Evolutionary conservation across 2,329 filamentous ascomycete genomes (phyloP).

Genomic region (Trichocomaceae sp.): DNA sequence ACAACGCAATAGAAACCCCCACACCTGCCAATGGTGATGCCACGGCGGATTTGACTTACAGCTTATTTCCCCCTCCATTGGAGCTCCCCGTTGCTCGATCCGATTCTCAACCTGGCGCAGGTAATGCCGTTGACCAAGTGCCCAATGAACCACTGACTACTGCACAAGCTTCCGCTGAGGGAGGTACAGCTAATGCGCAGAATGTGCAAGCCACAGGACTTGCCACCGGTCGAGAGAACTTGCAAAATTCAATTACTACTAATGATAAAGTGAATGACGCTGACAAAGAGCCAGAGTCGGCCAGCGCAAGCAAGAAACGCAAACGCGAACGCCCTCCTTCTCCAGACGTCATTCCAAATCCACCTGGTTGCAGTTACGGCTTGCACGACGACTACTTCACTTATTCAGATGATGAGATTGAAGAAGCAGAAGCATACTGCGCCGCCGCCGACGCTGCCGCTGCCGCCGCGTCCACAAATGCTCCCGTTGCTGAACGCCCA

Average conservation of each 20-base stretch:
- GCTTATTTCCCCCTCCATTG: slow-evolving; percentile 4
- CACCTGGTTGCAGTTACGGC: slow-evolving; percentile 35
- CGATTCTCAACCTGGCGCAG: background rate
- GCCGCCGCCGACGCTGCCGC: slow-evolving; percentile 15
- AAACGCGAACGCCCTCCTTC: slow-evolving; percentile 37
- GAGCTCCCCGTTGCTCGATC: background rate
- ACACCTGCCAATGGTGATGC: background rate
- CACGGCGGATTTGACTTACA: slow-evolving; percentile 8
- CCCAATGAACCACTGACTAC: background rate
- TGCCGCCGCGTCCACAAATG: slow-evolving; percentile 11
- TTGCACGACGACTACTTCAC: slow-evolving; percentile 35
- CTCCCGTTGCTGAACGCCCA: slow-evolving; percentile 1
- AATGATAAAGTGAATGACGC: slow-evolving; percentile 1
- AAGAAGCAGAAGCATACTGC: slow-evolving; percentile 9
- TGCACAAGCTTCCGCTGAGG: background rate
- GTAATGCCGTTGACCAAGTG: background rate
- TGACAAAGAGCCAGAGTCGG: slow-evolving; percentile 9
- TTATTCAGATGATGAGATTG: slow-evolving; percentile 17
- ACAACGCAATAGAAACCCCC: background rate
- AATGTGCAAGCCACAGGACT: background rate
- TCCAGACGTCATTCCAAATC: slow-evolving; percentile 38
- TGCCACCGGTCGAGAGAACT: background rate
- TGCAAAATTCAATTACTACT: background rate
- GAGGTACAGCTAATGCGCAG: background rate
- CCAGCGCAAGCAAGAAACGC: slow-evolving; percentile 13